phyloP scores from a whole-genome alignment of 345 rosid genomes.

The Schrenkiella parvula region DNA sequence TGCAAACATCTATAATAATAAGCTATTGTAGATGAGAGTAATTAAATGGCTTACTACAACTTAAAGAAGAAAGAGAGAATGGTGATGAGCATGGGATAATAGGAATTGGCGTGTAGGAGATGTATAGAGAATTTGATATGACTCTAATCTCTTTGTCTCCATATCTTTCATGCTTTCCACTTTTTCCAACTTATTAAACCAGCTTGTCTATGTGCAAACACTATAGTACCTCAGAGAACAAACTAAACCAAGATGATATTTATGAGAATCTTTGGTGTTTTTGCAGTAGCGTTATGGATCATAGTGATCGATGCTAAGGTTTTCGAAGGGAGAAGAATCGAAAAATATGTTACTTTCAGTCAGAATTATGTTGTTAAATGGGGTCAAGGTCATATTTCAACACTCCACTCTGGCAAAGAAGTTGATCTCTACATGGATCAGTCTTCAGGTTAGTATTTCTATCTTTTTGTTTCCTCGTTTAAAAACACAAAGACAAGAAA shows the following conservation, averaged over 20 bases:
- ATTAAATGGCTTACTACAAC: background rate
- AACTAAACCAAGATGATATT: background rate
- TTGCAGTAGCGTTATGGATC: conserved; percentile 15
- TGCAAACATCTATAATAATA: too few relatives aligned
- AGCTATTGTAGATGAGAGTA: background rate
- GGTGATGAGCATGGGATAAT: conserved; percentile 24
- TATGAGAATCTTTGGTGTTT: conserved; percentile 9
- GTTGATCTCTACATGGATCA: conserved; percentile 33
- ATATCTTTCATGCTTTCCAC: conserved; percentile 29
- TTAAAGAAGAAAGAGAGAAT: background rate
- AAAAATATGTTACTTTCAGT: conserved; percentile 17
- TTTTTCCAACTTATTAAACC: conserved; percentile 17
- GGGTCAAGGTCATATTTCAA: conserved; percentile 30
- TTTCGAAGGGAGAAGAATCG: background rate
- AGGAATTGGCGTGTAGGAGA: conserved; percentile 24
- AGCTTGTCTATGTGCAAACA: conserved; percentile 6
- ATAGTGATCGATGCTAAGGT: conserved; percentile 13
- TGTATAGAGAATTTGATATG: conserved; percentile 29
- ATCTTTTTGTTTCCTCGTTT: background rate
- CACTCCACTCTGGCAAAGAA: conserved; percentile 24
- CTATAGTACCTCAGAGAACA: background rate
- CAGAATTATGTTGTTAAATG: conserved; percentile 27
- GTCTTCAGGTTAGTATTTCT: conserved; percentile 23
- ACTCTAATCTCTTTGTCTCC: conserved; percentile 31
- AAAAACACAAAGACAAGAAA: background rate